Evolutionary conservation across 352 stramenopile species (phyloP), one percentile per base, ranked within the genome.

Genomic region (Phytophthora capsici): DNA sequence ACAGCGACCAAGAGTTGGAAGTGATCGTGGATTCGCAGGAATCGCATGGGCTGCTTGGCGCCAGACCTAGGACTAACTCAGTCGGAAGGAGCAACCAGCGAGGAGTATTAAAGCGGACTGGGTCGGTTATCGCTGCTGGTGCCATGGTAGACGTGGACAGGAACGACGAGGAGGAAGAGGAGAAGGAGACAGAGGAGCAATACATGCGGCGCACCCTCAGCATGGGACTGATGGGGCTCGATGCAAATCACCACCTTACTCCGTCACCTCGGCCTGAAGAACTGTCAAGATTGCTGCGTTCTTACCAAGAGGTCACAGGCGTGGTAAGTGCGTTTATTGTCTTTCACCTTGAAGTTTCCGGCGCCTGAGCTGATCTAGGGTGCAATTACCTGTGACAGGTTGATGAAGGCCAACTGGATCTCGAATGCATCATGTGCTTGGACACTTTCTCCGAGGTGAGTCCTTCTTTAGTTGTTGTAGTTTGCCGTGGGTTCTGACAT

Each of bases 381-480:
- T 57, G 25, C 28, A 28, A 54, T 59, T 58, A 17, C 57, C 46
- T 25, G 17, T 12, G 34, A 5, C 57, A 87, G 80, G 46, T 91
- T 43, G 81, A 90, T 44, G 66, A 80, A 50, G 83, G 77, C 0
- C 70, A 90, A 68, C 51, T 75, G 16, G 88, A 94, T 19, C 74
- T 96, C 26, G 89, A 97, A 73, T 97, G 89, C 63, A 79, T 97
- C 69, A 94, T 94, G 77, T 94, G 85, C 44, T 55, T 94, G n/a
- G 85, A 93, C 26, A 89, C 75, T 9, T 94, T 94, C 50, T 84
- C 69, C 1, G 36, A 69, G 46, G 78, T 86, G 36, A 32, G 66
- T 40, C 8, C 30, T 43, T 30, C 50, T 17, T 8, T 2, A 23
- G 12, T n/a, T 22, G 41, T 23, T 52, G 28, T 37, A 17, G 4